Evolutionary conservation across 2,329 filamentous ascomycete species (phyloP), one percentile per base, ranked within the genome.

Genomic region (Aspergillus aculeatus): DNA sequence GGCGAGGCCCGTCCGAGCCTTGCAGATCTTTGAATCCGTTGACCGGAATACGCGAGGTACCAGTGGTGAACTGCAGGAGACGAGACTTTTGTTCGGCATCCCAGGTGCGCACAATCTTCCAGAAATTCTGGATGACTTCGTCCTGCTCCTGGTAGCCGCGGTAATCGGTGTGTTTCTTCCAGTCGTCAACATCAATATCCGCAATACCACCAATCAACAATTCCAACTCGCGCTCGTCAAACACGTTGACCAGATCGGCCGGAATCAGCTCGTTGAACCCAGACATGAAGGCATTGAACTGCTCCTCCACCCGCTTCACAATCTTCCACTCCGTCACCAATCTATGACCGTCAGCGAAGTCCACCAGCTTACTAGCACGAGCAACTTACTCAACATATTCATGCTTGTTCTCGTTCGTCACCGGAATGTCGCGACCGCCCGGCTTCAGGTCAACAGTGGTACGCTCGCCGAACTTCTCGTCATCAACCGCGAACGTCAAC

Each of bases 111-210:
- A 99, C 95, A 60, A 86, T 83, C 82, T 96, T 93, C 95, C 95
- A 99, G 85, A 99, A 99, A 82, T 96, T 93, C 77, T 96, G 91
- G 66, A 99, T 95, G 26, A 99, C 95, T 73, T 97, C 92, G 70
- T 99, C 95, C 59, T 89, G 92, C 79, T 99, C 95, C 10, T 96
- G 97, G 83, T 99, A 99, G 57, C 95, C 95, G 69, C 95, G 90
- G 78, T 99, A 99, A 74, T 99, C 95, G 50, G 95, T 99, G 80
- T 99, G 95, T 83, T 99, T 99, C 89, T 99, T 98, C 95, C 95
- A 99, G 78, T 99, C 95, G 62, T 99, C 95, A 16, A 99, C 94
- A 72, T 99, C 95, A 68, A 99, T 99, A 78, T 99, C 95, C n/a
- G 95, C 95, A 69, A 99, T 99, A 84, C 95, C 95, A 66, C 95